Evolutionary conservation across 2,329 filamentous ascomycete genomes (phyloP).

Genomic region (Penicillium brasilianum): DNA sequence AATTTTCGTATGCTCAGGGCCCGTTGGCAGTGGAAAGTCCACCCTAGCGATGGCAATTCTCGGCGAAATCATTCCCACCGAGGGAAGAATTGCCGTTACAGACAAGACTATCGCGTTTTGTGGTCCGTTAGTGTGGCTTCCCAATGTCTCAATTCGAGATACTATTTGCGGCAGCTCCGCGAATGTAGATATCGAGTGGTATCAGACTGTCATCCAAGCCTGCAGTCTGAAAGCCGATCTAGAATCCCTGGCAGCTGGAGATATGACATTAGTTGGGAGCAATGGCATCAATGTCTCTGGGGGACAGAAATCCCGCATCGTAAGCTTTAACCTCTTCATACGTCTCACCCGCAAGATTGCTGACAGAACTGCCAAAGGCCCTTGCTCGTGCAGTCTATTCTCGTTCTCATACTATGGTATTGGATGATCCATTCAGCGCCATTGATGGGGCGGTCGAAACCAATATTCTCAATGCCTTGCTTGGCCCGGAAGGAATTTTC

Average conservation of each 20-base stretch:
- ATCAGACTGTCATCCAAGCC: slow-evolving; percentile 5
- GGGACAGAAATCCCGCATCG: slow-evolving; percentile 12
- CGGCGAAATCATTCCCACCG: not conserved
- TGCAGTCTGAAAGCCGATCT: slow-evolving; percentile 8
- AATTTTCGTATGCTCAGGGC: slow-evolving; percentile 2
- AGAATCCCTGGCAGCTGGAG: not conserved
- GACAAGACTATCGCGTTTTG: not conserved
- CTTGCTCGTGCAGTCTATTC: slow-evolving; percentile 13
- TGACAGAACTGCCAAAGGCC: slow-evolving; percentile 3
- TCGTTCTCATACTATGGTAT: not conserved
- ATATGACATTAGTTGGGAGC: slow-evolving; percentile 7
- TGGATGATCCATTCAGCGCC: slow-evolving; percentile 18
- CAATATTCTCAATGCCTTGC: not conserved
- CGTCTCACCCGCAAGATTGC: not conserved
- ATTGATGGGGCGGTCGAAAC: slow-evolving; percentile 1
- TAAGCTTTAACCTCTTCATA: not conserved
- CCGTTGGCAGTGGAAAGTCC: slow-evolving; percentile 11
- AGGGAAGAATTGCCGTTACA: not conserved
- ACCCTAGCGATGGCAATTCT: slow-evolving; percentile 6
- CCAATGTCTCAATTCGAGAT: slow-evolving; percentile 8
- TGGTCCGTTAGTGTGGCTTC: slow-evolving; percentile 9
- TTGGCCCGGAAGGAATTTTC: slow-evolving; percentile 5
- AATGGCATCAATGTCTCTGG: slow-evolving; percentile 5
- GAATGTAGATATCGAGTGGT: slow-evolving; percentile 8
- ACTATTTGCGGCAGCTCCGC: slow-evolving; percentile 2